Percentiles rank a stretch among this genome's conserved stretches.
These are phyloP conservation scores for Fragaria nilgerrensis DNA, from an alignment of 306 rosid species.

Conservation along the genomic window DNA sequence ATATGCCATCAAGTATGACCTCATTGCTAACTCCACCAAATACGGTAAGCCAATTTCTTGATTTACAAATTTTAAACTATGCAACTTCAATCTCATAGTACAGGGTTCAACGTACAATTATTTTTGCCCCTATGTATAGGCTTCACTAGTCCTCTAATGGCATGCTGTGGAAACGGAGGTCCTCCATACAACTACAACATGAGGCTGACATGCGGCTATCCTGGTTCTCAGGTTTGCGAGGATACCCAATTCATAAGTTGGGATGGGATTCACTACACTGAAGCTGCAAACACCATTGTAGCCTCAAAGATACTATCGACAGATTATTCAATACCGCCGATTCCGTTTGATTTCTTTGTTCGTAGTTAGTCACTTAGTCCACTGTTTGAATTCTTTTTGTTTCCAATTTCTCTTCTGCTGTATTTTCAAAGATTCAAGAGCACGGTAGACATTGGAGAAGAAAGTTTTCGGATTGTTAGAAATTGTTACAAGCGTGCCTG, in stretches of 20 bases:
- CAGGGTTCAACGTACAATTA: background rate
- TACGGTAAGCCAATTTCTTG: slow-evolving; percentile 47
- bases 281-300: slow-evolving; percentile 66
- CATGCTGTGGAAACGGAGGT: slow-evolving; percentile 88
- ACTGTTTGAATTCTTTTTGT: background rate
- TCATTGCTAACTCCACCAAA: slow-evolving; percentile 62
- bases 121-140: slow-evolving; percentile 36
- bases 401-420: background rate
- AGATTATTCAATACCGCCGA: slow-evolving; percentile 62
- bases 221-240: slow-evolving; percentile 62
- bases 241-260: slow-evolving; percentile 60
- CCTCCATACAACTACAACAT: slow-evolving; percentile 80
- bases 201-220: slow-evolving; percentile 69
- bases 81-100: background rate
- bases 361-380: slow-evolving; percentile 21
- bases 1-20: slow-evolving; percentile 68
- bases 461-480: background rate
- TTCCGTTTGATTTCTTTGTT: slow-evolving; percentile 72
- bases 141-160: slow-evolving; percentile 73
- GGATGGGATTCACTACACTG: slow-evolving; percentile 83
- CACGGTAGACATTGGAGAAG: background rate
- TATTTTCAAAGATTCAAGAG: background rate
- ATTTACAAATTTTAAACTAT: background rate
- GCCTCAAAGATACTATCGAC: slow-evolving; percentile 64
- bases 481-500: background rate